Base-by-base conservation (phyloP, 257 asterid species). In the Solanum virginianum region DNA sequence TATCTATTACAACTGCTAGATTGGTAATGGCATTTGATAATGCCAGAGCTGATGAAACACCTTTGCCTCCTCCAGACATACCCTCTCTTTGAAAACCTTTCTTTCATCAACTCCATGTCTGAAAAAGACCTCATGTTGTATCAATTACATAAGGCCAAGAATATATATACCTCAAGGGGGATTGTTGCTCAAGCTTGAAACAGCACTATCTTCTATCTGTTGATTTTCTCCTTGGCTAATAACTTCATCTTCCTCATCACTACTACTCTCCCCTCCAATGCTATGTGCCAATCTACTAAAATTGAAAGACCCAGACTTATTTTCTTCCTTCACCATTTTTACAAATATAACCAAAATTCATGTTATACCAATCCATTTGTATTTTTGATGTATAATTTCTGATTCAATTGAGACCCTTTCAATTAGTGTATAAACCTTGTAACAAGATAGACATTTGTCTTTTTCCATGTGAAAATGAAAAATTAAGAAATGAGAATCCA, bases 21-120 rank as follows among this genome's bases (percentile, higher is more conserved):
- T 93, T 93, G 39, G 95, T 93, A 56, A 92, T 92, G 8, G 95
- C 97, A 84, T 93, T 93, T 3, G 95, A 93, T 91, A 93, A 87
- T 4, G 95, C 95, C 89, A 93, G 81, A 87, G 97, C 94, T 0
- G 97, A 93, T 4, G 95, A 93, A 79, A 92, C 97, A n/a, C 97
- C 97, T 88, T 92, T 92, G 10, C 97, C 97, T 51, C 97, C 92
- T 39, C 97, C 94, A 5, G 97, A 93, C 95, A 92, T 92, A 77
- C 92, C 97, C 91, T 93, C 97, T 3, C 89, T 93, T 93, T 9
- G 94, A 89, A 86, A 93, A 93, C 84, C 83, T 92, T 86, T 92
- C 97, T 92, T 90, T 92, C 95, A 93, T 93, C 90, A 89, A 53
- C 2, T 94, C 97, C 88, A 92, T 80, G 84, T 95, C 99, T 95